Conservation (phyloP, 179 eudicot genomes). For the Gypsophila paniculata region DNA sequence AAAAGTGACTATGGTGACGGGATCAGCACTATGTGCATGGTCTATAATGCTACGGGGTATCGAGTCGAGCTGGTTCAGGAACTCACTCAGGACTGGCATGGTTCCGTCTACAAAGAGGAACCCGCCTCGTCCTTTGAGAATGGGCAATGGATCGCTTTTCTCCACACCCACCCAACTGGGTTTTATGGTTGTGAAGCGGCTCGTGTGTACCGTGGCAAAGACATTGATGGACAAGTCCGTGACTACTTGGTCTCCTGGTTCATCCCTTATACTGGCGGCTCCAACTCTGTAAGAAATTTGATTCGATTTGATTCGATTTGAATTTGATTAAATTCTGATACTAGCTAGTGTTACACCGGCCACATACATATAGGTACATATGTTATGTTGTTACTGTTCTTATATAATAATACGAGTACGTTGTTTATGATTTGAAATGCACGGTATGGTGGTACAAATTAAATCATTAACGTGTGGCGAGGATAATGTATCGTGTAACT, state of each 20-base stretch:
- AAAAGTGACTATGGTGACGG: not conserved
- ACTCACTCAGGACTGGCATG: not conserved
- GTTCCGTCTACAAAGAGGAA: not conserved
- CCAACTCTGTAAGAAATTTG: not conserved
- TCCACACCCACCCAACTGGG: not conserved
- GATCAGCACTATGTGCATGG: not conserved
- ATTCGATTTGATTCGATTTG: too few relatives aligned
- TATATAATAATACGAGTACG: too few relatives aligned
- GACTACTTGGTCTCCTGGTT: constrained; percentile 10
- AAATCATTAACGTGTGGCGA: too few relatives aligned
- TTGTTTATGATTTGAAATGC: too few relatives aligned
- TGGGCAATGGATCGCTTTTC: constrained; percentile 20
- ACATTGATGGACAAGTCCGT: not conserved
- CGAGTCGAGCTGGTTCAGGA: not conserved
- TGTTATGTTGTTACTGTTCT: too few relatives aligned
- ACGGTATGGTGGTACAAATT: too few relatives aligned
- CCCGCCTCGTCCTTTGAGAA: constrained; percentile 1
- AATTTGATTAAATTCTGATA: too few relatives aligned
- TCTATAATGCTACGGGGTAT: constrained; percentile 16
- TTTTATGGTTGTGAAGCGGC: not conserved
- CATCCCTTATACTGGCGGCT: not conserved
- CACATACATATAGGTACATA: too few relatives aligned
- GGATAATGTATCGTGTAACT: too few relatives aligned
- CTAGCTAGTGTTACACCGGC: too few relatives aligned
- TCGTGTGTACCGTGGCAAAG: constrained; percentile 14